phyloP scores from a whole-genome alignment of 1,284 basidiomycete species.

The Coniferiporia sulphurascens region DNA sequence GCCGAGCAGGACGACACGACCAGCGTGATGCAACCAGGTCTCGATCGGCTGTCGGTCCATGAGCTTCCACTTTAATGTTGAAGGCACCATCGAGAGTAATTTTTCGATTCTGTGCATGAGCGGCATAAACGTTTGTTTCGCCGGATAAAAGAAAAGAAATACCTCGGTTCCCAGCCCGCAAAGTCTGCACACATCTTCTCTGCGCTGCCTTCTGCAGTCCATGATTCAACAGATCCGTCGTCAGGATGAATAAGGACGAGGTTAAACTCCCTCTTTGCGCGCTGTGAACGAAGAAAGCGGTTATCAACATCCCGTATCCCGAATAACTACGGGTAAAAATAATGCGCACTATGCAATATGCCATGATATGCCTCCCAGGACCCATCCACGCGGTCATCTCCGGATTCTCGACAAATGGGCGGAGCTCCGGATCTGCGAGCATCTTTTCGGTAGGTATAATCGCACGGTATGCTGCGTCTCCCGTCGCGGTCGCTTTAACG shows the following conservation, averaged over 20 bases:
- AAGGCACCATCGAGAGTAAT: constrained; percentile 37
- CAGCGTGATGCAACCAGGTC: constrained; percentile 44
- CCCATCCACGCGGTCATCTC: constrained; percentile 32
- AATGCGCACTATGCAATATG: constrained; percentile 26
- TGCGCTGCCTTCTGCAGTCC: constrained; percentile 28
- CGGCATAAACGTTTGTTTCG: background rate
- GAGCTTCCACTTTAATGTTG: constrained; percentile 33
- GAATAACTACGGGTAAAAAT: no score
- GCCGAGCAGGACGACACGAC: constrained; percentile 44
- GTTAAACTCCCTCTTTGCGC: constrained; percentile 27
- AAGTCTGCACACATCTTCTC: constrained; percentile 29
- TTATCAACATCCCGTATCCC: no score
- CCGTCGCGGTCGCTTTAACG: constrained; percentile 37
- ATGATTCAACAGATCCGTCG: constrained; percentile 27
- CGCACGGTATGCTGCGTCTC: constrained; percentile 49
- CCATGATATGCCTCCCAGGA: constrained; percentile 27
- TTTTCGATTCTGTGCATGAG: constrained; percentile 29
- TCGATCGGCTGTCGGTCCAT: constrained; percentile 34
- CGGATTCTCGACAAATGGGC: constrained; percentile 26
- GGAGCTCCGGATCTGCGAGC: constrained; percentile 44
- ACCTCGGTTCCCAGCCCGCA: constrained; percentile 34
- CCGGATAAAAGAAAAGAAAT: background rate
- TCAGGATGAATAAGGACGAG: constrained; percentile 30
- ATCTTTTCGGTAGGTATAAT: constrained; percentile 43
- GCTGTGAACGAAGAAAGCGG: constrained; percentile 16